Evolutionary conservation across 148 eudicot genomes (phyloP).

Genomic region (Rhododendron simsii): DNA sequence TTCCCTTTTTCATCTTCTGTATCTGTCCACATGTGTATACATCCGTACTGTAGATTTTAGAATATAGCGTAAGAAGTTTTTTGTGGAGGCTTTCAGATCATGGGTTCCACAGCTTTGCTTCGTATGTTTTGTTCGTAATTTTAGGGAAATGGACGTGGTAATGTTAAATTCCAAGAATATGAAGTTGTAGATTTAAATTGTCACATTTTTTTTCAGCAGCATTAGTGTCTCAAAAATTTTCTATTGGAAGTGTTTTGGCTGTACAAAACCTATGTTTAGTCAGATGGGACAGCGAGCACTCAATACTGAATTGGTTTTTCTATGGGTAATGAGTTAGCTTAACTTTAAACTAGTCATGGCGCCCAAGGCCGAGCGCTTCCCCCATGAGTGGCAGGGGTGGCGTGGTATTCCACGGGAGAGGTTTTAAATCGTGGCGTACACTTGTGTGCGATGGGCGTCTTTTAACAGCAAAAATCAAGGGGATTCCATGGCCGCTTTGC

Average conservation of each 20-base stretch:
- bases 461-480: slow-evolving; percentile 14
- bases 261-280: background rate
- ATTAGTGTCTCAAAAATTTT: background rate
- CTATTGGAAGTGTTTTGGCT: background rate
- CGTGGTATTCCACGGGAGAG: slow-evolving; percentile 34
- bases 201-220: no score
- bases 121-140: background rate
- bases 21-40: background rate
- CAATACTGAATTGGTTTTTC: no score
- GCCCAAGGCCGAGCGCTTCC: no score
- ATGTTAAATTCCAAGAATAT: background rate
- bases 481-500: slow-evolving; percentile 29
- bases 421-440: slow-evolving; percentile 34
- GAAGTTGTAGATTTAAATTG: background rate
- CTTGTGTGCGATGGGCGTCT: slow-evolving; percentile 22
- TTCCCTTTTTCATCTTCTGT: background rate
- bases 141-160: background rate
- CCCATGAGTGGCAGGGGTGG: slow-evolving; percentile 27
- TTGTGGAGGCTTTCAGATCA: background rate
- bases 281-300: background rate
- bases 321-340: no score
- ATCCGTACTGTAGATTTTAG: no score
- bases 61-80: no score
- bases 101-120: background rate
- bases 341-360: background rate